Evolutionary conservation across 1,284 basidiomycete species (phyloP).

Genomic region (Microbotryum violaceum): DNA sequence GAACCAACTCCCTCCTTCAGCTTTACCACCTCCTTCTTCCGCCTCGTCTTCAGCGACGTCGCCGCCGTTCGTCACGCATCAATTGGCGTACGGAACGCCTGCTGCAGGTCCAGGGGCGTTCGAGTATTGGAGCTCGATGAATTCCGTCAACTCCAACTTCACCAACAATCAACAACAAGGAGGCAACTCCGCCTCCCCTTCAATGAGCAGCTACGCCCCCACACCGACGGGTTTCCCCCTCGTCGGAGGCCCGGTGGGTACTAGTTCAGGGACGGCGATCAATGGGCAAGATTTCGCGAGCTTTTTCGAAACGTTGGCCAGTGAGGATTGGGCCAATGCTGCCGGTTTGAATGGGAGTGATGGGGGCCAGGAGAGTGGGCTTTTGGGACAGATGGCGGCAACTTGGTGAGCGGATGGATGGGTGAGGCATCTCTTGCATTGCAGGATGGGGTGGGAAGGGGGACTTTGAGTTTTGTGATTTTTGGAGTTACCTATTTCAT

Average conservation of each 20-base stretch:
- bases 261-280: not conserved
- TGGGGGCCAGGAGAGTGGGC: conserved; percentile 2
- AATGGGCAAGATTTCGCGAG: not conserved
- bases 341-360: not conserved
- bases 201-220: conserved; percentile 12
- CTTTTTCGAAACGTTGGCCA: conserved; percentile 12
- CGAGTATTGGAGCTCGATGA: too few relatives aligned
- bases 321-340: conserved; percentile 13
- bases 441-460: too few relatives aligned
- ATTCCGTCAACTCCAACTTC: too few relatives aligned
- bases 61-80: not conserved
- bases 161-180: too few relatives aligned
- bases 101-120: too few relatives aligned
- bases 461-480: too few relatives aligned
- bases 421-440: too few relatives aligned
- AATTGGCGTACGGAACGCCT: too few relatives aligned
- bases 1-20: not conserved
- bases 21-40: not conserved
- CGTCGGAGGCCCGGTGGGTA: not conserved
- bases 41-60: not conserved
- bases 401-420: conserved; percentile 10
- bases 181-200: not conserved
- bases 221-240: conserved; percentile 1
- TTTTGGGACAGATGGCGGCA: conserved; percentile 23
- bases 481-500: too few relatives aligned